Evolutionary conservation across 192 early-diverging fungal species (phyloP), one percentile per base, ranked within the genome.

Genomic region (Jimgerdemannia lactiflua): DNA sequence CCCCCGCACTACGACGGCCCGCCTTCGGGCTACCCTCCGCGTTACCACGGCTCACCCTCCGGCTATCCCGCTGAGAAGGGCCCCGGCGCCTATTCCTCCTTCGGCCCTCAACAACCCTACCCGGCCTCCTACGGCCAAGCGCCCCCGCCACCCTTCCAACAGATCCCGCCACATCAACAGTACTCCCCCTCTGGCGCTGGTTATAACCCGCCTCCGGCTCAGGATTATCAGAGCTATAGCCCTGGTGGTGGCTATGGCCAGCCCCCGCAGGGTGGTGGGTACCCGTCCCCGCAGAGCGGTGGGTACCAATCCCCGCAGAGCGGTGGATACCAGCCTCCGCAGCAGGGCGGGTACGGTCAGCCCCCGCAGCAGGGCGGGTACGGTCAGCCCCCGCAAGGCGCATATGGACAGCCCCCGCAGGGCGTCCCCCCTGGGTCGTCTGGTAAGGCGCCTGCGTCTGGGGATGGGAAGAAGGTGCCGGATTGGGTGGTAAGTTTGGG

Each of bases 121-220:
- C 80, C 80, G 64, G n/a, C 39, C 8, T 73, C 72, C 69, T 81
- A 81, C 67, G 80, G 80, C 40, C 41, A 71, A 19, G 80, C 76
- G 18, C 66, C 11, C 20, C 80, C 80, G 40, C 80, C 80, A 70
- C 80, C 80, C 9, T 81, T 81, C 59, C 67, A 71, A 42, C 20
- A 67, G 39, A 75, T 75, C 74, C 68, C 72, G 65, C 11, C 42
- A 9, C 1, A 2, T 8, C 69, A 68, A 42, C 67, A 73, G 54
- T 67, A 67, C 39, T 10, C 20, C 29, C 73, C 66, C 4, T 49
- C 42, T 20, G 59, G 65, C 1, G 72, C 0, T 2, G 43, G 40
- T 39, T 39, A 66, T 65, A 65, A 20, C n/a, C 72, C 65, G 43
- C 66, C 49, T 14, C 8, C 49, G 49, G 49, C 49, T 6, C 8